Evolutionary conservation across 2,329 filamentous ascomycete species (phyloP), one percentile per base, ranked within the genome.

Genomic region (Endoconidiophora laricicola): DNA sequence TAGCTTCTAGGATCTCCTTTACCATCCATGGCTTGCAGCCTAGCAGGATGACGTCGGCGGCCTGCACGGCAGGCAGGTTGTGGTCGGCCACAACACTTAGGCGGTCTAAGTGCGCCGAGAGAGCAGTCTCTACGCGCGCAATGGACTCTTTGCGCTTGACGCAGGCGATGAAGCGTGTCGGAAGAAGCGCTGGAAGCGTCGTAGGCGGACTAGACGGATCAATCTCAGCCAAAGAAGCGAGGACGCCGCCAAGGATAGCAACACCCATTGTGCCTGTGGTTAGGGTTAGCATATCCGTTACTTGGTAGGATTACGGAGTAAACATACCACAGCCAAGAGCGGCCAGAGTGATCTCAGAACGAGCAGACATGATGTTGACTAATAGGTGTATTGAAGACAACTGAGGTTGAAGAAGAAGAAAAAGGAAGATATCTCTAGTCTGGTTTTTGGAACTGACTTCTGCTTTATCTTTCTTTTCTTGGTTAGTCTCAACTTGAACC

Each of bases 1-100:
- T 66, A 52, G 74, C 75, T 49, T 70, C 68, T 1, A 94, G 72
- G 42, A 94, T 73, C 12, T 77, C 76, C 52, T 73, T 70, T 54
- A 84, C 77, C 69, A 81, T 80, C 60, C 83, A 76, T 1, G 86
- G 83, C 65, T 93, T 91, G 71, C 86, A 94, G 26, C 78, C 78
- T 1, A 94, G 72, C 22, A 94, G 69, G 42, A 93, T 65, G 38
- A 91, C 73, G 60, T 91, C 81, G 40, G 82, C 76, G 59, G 79
- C 68, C 57, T 75, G 65, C 6, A 80, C 77, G 3, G 83, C 78
- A 16, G 70, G 63, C 26, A 87, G 65, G 63, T 93, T 90, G 56
- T 84, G 73, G 61, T 82, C 81, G 57, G 81, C 76, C 38, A 83
- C 71, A 42, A 88, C 74, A 54, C 73, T 76, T 46, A 91, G 69